These are phyloP conservation scores for Neonectria punicea DNA, from an alignment of 2,329 filamentous ascomycete species.

Conservation along the genomic window DNA sequence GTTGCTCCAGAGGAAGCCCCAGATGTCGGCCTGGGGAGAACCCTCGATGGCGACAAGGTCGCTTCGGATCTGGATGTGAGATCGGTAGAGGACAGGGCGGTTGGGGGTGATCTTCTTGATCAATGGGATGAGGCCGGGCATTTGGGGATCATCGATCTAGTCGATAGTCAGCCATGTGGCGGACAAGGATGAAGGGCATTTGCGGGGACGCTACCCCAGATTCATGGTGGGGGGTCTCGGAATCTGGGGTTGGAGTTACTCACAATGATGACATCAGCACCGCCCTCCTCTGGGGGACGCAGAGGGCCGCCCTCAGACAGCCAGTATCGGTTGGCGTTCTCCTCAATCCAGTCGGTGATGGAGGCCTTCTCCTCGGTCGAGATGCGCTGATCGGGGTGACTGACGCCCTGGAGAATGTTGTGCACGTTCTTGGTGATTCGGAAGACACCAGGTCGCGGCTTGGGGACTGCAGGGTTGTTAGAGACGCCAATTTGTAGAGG, in stretches of 20 bases:
- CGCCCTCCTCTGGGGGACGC: conserved; percentile 71
- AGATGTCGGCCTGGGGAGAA: conserved; percentile 77
- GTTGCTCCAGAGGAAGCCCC: conserved; percentile 79
- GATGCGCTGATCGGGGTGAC: conserved; percentile 71
- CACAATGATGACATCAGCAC: conserved; percentile 78
- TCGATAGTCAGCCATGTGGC: conserved; percentile 1
- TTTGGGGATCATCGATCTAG: conserved; percentile 83
- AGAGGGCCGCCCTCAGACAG: conserved; percentile 74
- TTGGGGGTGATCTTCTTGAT: conserved; percentile 77
- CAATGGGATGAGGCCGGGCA: conserved; percentile 80
- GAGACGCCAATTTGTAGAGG: background rate
- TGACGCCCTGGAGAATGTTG: conserved; percentile 87
- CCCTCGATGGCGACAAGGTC: conserved; percentile 73
- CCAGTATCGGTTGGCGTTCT: conserved; percentile 83
- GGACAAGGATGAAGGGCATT: background rate
- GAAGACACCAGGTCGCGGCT: conserved; percentile 82
- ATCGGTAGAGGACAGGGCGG: conserved; percentile 83
- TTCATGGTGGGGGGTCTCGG: background rate
- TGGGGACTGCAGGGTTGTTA: conserved; percentile 66
- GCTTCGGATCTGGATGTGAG: conserved; percentile 83
- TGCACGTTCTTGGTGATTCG: conserved; percentile 88
- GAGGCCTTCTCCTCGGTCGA: conserved; percentile 67
- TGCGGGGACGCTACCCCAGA: conserved; percentile 11
- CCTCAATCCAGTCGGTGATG: conserved; percentile 77
- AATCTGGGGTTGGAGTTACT: conserved; percentile 38